Percentiles rank a stretch among this genome's conserved stretches.
Conservation (phyloP, 768 basidiomycete genomes). For the Hortiboletus campestris region DNA sequence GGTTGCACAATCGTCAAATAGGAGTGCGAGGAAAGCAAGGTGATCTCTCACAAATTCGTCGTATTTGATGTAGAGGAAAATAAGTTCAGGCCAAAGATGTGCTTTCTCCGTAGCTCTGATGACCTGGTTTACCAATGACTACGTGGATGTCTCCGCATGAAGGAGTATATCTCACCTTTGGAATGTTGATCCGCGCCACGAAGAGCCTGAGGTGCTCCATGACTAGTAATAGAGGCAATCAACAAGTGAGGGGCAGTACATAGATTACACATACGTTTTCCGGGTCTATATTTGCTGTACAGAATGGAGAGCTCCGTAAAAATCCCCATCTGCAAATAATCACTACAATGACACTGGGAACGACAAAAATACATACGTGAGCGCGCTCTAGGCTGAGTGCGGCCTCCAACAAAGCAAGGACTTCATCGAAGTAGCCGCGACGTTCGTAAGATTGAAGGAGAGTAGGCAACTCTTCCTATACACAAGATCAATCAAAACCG, state of each 20-base stretch:
- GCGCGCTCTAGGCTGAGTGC: slow-evolving; percentile 96
- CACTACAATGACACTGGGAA: slow-evolving; percentile 3
- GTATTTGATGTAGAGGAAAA: slow-evolving; percentile 98
- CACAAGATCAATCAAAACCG: neutral
- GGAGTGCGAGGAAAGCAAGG: neutral
- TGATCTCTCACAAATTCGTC: slow-evolving; percentile 75
- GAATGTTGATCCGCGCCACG: slow-evolving; percentile 95
- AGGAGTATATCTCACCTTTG: slow-evolving; percentile 55
- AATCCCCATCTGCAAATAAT: slow-evolving; percentile 75
- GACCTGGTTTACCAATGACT: slow-evolving; percentile 45
- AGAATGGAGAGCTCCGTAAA: slow-evolving; percentile 93
- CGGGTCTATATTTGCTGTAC: slow-evolving; percentile 93
- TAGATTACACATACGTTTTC: slow-evolving; percentile 65
- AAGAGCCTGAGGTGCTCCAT: slow-evolving; percentile 99
- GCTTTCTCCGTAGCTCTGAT: slow-evolving; percentile 95
- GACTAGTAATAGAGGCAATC: slow-evolving; percentile 45
- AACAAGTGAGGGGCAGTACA: neutral
- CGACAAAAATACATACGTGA: slow-evolving; percentile 51
- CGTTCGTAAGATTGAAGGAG: slow-evolving; percentile 84
- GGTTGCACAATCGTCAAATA: slow-evolving; percentile 5
- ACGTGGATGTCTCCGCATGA: neutral
- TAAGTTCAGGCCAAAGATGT: slow-evolving; percentile 97
- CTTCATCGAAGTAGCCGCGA: slow-evolving; percentile 91
- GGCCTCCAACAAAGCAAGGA: slow-evolving; percentile 88
- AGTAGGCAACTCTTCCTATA: slow-evolving; percentile 72